Evolutionary conservation across 495 filamentous ascomycete species (phyloP), one percentile per base, ranked within the genome.

Genomic region (Hypoxylon trugodes): DNA sequence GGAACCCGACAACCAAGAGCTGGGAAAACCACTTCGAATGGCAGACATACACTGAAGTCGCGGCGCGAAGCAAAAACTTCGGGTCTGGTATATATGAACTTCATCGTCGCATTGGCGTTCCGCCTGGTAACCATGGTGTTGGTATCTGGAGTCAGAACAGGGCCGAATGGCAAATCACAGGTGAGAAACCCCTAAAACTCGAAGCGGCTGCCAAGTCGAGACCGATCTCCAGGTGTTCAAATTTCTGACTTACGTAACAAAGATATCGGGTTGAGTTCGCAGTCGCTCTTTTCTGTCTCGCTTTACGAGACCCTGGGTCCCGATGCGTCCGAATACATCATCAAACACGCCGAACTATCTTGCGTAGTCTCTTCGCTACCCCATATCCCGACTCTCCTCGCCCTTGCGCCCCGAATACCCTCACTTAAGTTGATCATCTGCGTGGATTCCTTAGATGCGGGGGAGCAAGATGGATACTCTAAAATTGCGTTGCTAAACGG

Each of bases 91-190:
- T 98, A 47, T 88, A 92, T 40, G 87, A 93, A 75, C 74, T 98
- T 68, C 90, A 96, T 74, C 81, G 89, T 64, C 83, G 85, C 59
- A 79, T 84, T 56, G 89, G 89, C 5, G 79, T 90, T 43, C 79
- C 80, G 6, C 83, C 82, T 26, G 76, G 77, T 42, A 90, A 94
- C 76, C 91, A 95, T 71, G 91, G 89, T 45, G 84, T 98, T 57
- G 95, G 95, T 26, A 77, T 98, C 13, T 98, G 95, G 95, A 92
- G 91, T 54, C 91, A 94, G 78, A 98, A 98, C 74, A 86, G 95
- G 48, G 90, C 94, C 4, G 95, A 98, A 75, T 98, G 95, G 95
- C 95, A 98, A 81, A 89, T 98, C 51, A 87, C 91, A 41, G 90
- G 90, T 91, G 76, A 60, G 82, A 58, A 13, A 24, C 2, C 21